Percentiles rank a stretch among this genome's conserved stretches.
These are phyloP conservation scores for Fomitopsis pulvina DNA, from an alignment of 768 basidiomycete species.

Conservation along the genomic window DNA sequence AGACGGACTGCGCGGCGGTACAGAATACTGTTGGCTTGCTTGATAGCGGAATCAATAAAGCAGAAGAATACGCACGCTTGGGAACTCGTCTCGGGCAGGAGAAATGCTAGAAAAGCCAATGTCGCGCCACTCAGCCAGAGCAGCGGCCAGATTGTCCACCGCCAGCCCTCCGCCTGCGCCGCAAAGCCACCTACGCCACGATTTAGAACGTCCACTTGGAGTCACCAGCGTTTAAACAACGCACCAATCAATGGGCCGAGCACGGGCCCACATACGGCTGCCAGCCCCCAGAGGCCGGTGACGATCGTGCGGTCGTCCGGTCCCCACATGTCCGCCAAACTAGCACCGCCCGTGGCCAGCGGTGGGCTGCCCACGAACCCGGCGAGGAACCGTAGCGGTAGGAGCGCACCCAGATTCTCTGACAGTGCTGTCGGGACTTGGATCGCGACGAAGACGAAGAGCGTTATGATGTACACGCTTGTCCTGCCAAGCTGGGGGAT, in stretches of 20 bases:
- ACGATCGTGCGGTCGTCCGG: conserved; percentile 20
- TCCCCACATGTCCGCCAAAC: conserved; percentile 19
- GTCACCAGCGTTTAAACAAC: too few species aligned
- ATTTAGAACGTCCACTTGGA: too few species aligned
- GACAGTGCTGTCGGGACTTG: conserved; percentile 29
- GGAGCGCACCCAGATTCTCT: conserved; percentile 24
- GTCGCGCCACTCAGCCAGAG: conserved; percentile 26
- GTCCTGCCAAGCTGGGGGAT: conserved; percentile 27
- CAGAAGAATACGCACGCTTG: too few species aligned
- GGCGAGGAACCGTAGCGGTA: conserved; percentile 29
- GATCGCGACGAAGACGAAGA: conserved; percentile 25
- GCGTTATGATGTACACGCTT: conserved; percentile 26
- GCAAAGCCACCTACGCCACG: conserved; percentile 23
- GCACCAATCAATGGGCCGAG: conserved; percentile 23
- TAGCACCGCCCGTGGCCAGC: conserved; percentile 28
- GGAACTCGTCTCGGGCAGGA: conserved; percentile 25
- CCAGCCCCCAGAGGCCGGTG: conserved; percentile 23
- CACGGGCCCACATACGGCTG: conserved; percentile 24
- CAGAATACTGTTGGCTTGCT: conserved; percentile 18
- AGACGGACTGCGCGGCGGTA: conserved; percentile 25
- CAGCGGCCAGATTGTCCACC: conserved; percentile 30
- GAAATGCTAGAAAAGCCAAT: conserved; percentile 22
- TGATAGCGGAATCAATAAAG: not conserved
- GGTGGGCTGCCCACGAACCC: conserved; percentile 28
- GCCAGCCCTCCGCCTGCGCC: conserved; percentile 25